phyloP scores from a whole-genome alignment of 108 stramenopile species.

The Nitzschia putrida region DNA sequence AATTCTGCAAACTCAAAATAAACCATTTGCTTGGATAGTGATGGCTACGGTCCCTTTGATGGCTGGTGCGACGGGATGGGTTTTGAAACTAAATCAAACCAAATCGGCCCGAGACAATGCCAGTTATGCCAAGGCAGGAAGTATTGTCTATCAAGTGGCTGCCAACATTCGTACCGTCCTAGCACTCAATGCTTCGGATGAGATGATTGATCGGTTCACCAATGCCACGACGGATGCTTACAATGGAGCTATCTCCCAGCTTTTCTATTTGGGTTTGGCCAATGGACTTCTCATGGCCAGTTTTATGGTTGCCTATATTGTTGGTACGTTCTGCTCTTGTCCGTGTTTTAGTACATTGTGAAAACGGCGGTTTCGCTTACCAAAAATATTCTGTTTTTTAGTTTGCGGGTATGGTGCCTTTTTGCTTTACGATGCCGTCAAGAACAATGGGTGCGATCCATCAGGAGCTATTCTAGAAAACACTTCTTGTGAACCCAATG shows the following conservation, averaged over 20 bases:
- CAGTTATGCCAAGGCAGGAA: slow-evolving; percentile 47
- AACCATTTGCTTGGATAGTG: not conserved
- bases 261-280: slow-evolving; percentile 43
- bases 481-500: slow-evolving; percentile 38
- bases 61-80: slow-evolving; percentile 29
- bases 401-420: slow-evolving; percentile 43
- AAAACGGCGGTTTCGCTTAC: not conserved
- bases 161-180: slow-evolving; percentile 52
- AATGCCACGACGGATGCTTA: slow-evolving; percentile 44
- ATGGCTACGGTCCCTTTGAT: slow-evolving; percentile 48
- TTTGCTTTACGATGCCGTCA: slow-evolving; percentile 43
- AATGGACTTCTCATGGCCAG: slow-evolving; percentile 51
- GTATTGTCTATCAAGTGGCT: slow-evolving; percentile 47
- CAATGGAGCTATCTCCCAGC: slow-evolving; percentile 30
- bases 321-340: slow-evolving; percentile 17
- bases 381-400: not conserved
- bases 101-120: slow-evolving; percentile 42
- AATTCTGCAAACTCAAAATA: not conserved
- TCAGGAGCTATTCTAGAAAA: slow-evolving; percentile 36
- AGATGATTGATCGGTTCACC: slow-evolving; percentile 41
- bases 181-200: slow-evolving; percentile 51
- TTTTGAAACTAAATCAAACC: slow-evolving; percentile 40
- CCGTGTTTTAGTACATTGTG: not conserved
- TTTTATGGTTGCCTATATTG: slow-evolving; percentile 35
- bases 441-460: slow-evolving; percentile 54